Conservation (phyloP, 805 yeast species). For the Wickerhamiella domercqiae region DNA sequence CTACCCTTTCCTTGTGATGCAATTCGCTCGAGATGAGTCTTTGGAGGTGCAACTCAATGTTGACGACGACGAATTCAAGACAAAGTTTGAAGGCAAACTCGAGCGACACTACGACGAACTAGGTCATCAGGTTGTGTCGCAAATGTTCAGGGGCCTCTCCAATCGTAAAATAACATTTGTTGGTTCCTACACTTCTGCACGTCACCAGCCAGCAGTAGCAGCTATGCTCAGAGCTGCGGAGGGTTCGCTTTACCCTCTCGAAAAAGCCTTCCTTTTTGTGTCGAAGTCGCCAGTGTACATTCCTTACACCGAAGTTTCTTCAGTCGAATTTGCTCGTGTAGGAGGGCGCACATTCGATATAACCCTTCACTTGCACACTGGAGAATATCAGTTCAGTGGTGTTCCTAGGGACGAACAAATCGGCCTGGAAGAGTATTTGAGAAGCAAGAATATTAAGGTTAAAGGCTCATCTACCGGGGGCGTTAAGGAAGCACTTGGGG, state of each 20-base stretch:
- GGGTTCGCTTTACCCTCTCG: constrained; percentile 86
- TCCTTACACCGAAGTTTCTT: constrained; percentile 67
- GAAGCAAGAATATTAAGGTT: constrained; percentile 60
- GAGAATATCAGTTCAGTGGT: constrained; percentile 72
- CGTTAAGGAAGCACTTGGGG: constrained; percentile 65
- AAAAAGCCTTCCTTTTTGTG: constrained; percentile 75
- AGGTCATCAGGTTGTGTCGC: constrained; percentile 75
- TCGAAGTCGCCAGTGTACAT: constrained; percentile 90
- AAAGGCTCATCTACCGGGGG: constrained; percentile 72
- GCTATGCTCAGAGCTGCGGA: constrained; percentile 92
- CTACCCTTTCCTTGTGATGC: constrained; percentile 81
- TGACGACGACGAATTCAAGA: constrained; percentile 64
- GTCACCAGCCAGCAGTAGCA: constrained; percentile 69
- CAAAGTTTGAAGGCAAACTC: constrained; percentile 57
- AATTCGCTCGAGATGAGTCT: constrained; percentile 80
- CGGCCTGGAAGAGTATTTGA: constrained; percentile 57
- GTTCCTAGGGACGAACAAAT: constrained; percentile 82
- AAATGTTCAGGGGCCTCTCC: constrained; percentile 78
- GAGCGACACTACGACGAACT: constrained; percentile 64
- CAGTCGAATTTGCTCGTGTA: constrained; percentile 73
- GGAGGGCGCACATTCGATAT: constrained; percentile 88
- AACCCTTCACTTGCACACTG: constrained; percentile 53
- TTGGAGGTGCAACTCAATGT: constrained; percentile 78
- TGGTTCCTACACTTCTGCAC: constrained; percentile 61
- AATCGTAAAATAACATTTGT: constrained; percentile 76